Conservation (phyloP, 306 rosid genomes). For the Fragaria vesca region DNA sequence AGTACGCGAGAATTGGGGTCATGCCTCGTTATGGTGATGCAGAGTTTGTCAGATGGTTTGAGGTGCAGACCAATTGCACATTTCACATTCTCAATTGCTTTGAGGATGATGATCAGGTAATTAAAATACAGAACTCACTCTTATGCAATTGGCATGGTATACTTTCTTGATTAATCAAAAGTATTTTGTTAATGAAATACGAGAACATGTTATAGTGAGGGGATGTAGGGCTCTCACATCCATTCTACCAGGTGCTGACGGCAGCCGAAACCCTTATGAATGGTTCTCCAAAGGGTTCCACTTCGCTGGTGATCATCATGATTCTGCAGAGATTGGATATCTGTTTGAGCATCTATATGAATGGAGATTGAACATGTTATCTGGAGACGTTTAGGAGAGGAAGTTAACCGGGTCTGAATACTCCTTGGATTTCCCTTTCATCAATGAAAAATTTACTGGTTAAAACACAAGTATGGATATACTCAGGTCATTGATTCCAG, state of each 20-base stretch:
- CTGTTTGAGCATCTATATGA: slow-evolving; percentile 39
- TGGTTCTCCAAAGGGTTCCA: slow-evolving; percentile 29
- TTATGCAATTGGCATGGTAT: background rate
- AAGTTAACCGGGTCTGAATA: slow-evolving; percentile 22
- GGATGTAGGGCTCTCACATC: slow-evolving; percentile 66
- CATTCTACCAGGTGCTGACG: slow-evolving; percentile 49
- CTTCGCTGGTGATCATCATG: background rate
- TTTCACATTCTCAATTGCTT: slow-evolving; percentile 63
- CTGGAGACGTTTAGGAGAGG: slow-evolving; percentile 56
- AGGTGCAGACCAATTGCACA: slow-evolving; percentile 48
- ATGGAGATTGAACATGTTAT: slow-evolving; percentile 63
- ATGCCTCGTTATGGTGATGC: too few relatives aligned
- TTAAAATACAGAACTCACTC: background rate
- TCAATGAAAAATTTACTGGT: slow-evolving; percentile 48
- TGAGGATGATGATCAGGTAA: slow-evolving; percentile 57
- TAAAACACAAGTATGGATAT: slow-evolving; percentile 52
- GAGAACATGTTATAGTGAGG: slow-evolving; percentile 60
- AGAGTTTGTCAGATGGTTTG: too few relatives aligned
- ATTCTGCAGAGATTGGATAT: background rate
- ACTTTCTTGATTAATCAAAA: background rate
- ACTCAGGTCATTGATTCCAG: slow-evolving; percentile 50
- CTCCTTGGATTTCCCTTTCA: slow-evolving; percentile 68
- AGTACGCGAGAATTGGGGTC: slow-evolving; percentile 58
- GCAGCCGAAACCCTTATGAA: slow-evolving; percentile 30
- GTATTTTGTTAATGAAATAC: background rate